These are phyloP conservation scores for Galeopsis tetrahit DNA, from an alignment of 257 asterid species.

Conservation along the genomic window DNA sequence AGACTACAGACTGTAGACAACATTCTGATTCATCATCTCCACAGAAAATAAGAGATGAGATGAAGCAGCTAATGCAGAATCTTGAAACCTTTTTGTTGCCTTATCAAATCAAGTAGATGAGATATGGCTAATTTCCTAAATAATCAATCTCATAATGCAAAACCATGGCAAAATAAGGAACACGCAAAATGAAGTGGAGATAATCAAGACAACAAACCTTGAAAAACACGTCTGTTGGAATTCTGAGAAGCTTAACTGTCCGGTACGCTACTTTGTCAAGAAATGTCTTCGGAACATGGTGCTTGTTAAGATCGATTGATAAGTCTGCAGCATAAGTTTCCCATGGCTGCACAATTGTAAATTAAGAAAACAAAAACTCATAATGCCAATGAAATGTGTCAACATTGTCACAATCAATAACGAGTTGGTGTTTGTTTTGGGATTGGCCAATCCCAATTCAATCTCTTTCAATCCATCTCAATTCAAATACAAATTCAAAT, in stretches of 20 bases:
- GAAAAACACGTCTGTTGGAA: constrained; percentile 83
- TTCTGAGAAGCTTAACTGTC: constrained; percentile 80
- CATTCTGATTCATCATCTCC: constrained; percentile 7
- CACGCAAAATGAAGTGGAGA: constrained; percentile 1
- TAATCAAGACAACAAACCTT: constrained; percentile 46
- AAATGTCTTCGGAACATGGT: constrained; percentile 72
- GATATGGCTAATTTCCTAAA: not conserved
- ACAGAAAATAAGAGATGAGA: constrained; percentile 7
- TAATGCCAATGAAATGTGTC: not conserved
- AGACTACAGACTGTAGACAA: not conserved
- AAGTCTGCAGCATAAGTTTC: constrained; percentile 69
- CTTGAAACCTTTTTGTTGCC: constrained; percentile 1
- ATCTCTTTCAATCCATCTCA: too few relatives aligned
- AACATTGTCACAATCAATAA: not conserved
- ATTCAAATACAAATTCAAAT: too few relatives aligned
- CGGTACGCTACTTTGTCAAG: constrained; percentile 72
- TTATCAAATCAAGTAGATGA: constrained; percentile 11
- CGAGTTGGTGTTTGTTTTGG: too few relatives aligned
- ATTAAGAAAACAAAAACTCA: constrained; percentile 2
- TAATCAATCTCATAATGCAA: constrained; percentile 4
- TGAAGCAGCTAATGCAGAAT: constrained; percentile 10
- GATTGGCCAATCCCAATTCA: too few relatives aligned
- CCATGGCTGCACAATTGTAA: constrained; percentile 75
- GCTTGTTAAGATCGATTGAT: constrained; percentile 81
- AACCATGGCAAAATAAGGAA: constrained; percentile 2